These are phyloP conservation scores for Amaranthus hypochondriacus DNA, from an alignment of 148 eudicot species.

Conservation along the genomic window DNA sequence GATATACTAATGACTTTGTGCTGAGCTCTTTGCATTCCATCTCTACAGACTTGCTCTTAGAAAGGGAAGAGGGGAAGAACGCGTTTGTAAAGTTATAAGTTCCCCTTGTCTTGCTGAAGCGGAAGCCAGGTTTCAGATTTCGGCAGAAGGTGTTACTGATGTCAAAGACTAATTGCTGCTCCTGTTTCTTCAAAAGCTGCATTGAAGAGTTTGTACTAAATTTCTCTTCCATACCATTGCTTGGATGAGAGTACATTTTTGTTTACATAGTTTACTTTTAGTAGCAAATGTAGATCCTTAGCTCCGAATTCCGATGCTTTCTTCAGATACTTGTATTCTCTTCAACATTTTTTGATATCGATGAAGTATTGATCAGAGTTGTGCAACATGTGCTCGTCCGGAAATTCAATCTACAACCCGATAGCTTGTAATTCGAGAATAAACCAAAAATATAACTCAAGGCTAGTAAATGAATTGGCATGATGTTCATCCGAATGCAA, in stretches of 20 bases:
- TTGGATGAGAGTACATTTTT: constrained; percentile 14
- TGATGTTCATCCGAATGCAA: too few relatives aligned
- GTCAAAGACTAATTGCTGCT: constrained; percentile 60
- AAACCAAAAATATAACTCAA: too few relatives aligned
- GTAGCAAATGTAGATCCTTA: constrained; percentile 18
- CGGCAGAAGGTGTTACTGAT: constrained; percentile 72
- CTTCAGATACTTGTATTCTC: neutral
- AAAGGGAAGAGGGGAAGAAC: constrained; percentile 92
- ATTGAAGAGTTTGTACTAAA: constrained; percentile 6
- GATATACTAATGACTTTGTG: neutral
- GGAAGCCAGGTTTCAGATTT: constrained; percentile 89
- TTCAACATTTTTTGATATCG: too few relatives aligned
- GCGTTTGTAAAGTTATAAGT: constrained; percentile 92
- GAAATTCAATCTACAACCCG: too few relatives aligned
- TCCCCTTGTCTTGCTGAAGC: constrained; percentile 97
- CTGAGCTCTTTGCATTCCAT: neutral
- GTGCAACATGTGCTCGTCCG: too few relatives aligned
- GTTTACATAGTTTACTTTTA: constrained; percentile 6
- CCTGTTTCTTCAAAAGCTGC: neutral
- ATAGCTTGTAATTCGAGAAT: too few relatives aligned
- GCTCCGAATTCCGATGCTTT: neutral
- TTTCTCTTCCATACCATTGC: neutral
- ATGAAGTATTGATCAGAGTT: too few relatives aligned
- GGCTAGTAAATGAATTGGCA: too few relatives aligned
- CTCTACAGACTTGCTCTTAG: constrained; percentile 71